These are phyloP conservation scores for Grosmannia clavigera DNA, from an alignment of 2,329 filamentous ascomycete genomes.

Conservation along the genomic window DNA sequence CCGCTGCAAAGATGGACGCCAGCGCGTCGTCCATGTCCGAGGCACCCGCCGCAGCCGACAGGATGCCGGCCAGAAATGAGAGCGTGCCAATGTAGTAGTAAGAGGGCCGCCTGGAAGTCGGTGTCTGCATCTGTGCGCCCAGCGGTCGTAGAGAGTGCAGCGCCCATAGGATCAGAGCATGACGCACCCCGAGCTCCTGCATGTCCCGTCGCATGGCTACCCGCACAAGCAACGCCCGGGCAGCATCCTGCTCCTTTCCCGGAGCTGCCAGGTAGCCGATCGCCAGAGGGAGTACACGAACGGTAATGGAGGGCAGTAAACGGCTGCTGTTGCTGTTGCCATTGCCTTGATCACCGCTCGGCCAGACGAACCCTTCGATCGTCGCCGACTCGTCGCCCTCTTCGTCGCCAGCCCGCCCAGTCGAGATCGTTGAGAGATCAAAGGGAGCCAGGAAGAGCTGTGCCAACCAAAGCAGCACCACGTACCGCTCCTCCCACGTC, in stretches of 20 bases:
- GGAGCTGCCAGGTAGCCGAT: conserved; percentile 59
- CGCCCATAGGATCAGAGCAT: conserved; percentile 58
- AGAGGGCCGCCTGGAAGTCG: conserved; percentile 26
- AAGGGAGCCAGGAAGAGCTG: conserved; percentile 79
- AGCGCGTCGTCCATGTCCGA: conserved; percentile 61
- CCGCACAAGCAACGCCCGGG: conserved; percentile 69
- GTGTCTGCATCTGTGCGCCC: conserved; percentile 21
- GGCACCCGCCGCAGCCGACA: conserved; percentile 56
- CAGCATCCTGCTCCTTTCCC: conserved; percentile 81
- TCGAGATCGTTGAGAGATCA: conserved; percentile 76
- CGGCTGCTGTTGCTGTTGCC: not conserved
- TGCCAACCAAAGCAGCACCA: conserved; percentile 78
- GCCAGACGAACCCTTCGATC: conserved; percentile 41
- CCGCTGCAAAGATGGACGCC: conserved; percentile 50
- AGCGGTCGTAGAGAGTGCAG: conserved; percentile 43
- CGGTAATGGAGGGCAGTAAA: conserved; percentile 53
- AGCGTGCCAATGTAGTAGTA: conserved; percentile 71
- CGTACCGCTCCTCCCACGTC: conserved; percentile 80
- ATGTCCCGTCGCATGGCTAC: conserved; percentile 79
- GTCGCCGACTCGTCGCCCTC: conserved; percentile 17
- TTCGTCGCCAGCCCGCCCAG: conserved; percentile 14
- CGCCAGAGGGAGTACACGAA: conserved; percentile 58
- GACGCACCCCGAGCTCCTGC: conserved; percentile 61
- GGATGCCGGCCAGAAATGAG: conserved; percentile 65
- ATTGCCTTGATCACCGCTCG: conserved; percentile 18